Evolutionary conservation across 306 rosid species (phyloP), one percentile per base, ranked within the genome.

Genomic region (Morella rubra): DNA sequence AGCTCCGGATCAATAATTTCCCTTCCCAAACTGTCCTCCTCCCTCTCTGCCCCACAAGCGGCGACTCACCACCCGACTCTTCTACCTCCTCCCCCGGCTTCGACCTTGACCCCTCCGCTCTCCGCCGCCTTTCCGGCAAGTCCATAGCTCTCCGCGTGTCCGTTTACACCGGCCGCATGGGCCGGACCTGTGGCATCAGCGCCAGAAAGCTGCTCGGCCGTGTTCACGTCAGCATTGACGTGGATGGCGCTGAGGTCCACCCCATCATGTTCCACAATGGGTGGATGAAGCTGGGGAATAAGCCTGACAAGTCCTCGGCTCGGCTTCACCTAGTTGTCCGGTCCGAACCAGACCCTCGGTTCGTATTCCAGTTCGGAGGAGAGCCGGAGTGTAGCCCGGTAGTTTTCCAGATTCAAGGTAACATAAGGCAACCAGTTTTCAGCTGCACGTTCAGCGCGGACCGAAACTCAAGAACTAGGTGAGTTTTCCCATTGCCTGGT

Each of bases 351-450:
- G 97, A 92, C 52, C 98, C 98, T 0, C 91, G 98, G 18, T 95
- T 89, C 55, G 90, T 95, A 8, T 95, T 95, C 5, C 96, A 95
- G 68, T 95, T 92, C 81, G 97, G 89, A 0, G 97, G 97, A 0
- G 98, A 95, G 74, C 98, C 98, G 83, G 98, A 95, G 81, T 90
- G 97, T 42, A 92, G 97, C 69, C 98, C 97, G 0, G 98, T 95
- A 44, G 90, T 95, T 78, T 95, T 84, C 8, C 97, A 90, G 90
- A 85, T 92, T 89, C 98, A 89, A 55, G 97, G 84, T 75, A 90
- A 88, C 78, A 87, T 88, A 49, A 82, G 88, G 19, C 98, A 95
- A 73, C 98, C 98, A 15, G 98, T 95, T 73, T 87, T 95, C 37
- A 92, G 98, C 77, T 89, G 95, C 89, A 92, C 90, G 81, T 95